Base-by-base conservation (phyloP, 495 filamentous ascomycete species). In the Aspergillus carlsbadensis region DNA sequence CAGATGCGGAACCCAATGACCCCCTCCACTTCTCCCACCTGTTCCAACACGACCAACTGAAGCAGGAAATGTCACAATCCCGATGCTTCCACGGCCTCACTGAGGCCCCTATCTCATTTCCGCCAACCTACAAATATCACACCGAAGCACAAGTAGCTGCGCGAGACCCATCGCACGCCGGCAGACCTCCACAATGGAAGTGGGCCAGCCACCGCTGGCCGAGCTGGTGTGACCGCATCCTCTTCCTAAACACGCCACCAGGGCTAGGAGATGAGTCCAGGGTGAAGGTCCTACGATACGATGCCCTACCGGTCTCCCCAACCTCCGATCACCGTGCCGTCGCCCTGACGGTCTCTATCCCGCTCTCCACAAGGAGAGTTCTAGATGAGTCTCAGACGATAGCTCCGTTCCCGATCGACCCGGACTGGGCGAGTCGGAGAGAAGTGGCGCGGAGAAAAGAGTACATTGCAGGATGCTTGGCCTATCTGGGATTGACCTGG, bases 201-300 rank as follows among this genome's bases (percentile, higher is more conserved):
- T 96, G 90, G 83, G 85, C 90, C 21, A 74, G 70, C 41, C 85
- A 90, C 64, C 85, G 94, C 36, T 96, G 87, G 84, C 94, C 94
- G 1, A 88, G 88, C 64, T 98, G 94, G 93, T 95, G 90, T 58
- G 94, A 98, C 69, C 84, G 94, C 11, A 86, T 98, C 39, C 73
- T 98, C 15, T 97, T 84, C 64, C 77, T 91, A 13, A 81, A 86
- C n/a, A 57, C 82, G 11, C 83, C 86, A 6, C 54, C 67, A 11
- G 84, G 81, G 75, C 56, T 78, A 35, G 61, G 59, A 24, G 58
- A 67, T 14, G 52, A 52, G 3, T 44, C 68, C 36, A 40, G 60
- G 56, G 59, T 81, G 85, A 43, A 71, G 69, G 20, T 86, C 1
- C 63, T 75, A 11, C 77, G 71, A 33, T 98, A 98, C 61, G 76